Conservation (phyloP, 2,329 filamentous ascomycete genomes). For the Calonectria pauciramosa region DNA sequence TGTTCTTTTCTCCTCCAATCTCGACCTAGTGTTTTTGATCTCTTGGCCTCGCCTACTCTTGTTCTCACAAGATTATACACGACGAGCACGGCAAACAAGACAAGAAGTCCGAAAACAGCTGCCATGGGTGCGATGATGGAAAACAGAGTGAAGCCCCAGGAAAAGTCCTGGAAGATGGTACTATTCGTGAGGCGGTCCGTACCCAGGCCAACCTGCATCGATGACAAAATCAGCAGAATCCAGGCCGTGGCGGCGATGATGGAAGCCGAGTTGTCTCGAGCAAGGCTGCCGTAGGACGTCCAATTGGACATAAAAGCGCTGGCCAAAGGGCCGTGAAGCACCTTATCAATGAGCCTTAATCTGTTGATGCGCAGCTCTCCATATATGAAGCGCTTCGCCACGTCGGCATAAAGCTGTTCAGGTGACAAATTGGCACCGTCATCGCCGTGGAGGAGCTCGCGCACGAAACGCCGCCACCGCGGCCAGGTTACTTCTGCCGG, state of each 20-base stretch:
- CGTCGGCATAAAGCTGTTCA: conserved; percentile 19
- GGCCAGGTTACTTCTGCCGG: conserved; percentile 22
- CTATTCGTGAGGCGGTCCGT: conserved; percentile 51
- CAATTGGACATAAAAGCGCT: conserved; percentile 43
- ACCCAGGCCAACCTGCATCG: conserved; percentile 63
- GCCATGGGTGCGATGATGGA: conserved; percentile 15
- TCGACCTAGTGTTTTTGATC: neutral
- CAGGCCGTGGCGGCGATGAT: conserved; percentile 57
- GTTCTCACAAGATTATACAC: conserved; percentile 13
- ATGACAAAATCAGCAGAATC: conserved; percentile 60
- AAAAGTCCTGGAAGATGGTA: conserved; percentile 55
- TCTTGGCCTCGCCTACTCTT: neutral
- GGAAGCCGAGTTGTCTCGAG: conserved; percentile 58
- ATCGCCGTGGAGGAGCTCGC: conserved; percentile 4
- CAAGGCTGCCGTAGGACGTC: conserved; percentile 55
- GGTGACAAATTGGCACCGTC: neutral
- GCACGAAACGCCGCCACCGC: conserved; percentile 8
- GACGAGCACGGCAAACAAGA: conserved; percentile 3
- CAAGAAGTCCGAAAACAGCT: neutral
- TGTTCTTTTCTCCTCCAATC: neutral
- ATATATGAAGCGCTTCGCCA: conserved; percentile 26
- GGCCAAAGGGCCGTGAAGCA: conserved; percentile 23
- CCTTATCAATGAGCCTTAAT: conserved; percentile 23
- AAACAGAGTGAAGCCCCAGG: conserved; percentile 59
- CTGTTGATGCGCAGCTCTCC: conserved; percentile 31